Base-by-base conservation (phyloP, 192 early-diverging fungal species). In the Thamnidium elegans region DNA sequence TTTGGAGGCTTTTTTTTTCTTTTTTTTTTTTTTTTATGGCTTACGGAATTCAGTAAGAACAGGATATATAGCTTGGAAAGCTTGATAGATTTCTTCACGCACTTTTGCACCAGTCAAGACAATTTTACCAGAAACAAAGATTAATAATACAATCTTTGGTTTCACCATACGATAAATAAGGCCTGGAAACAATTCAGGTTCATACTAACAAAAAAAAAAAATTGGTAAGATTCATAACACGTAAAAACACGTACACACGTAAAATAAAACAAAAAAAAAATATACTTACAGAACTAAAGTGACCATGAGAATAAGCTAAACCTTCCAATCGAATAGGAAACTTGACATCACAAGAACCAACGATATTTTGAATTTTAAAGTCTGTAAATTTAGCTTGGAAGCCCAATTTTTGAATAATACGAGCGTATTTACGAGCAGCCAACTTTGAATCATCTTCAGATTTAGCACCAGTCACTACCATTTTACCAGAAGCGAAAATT, bases 291-390 rank as follows among this genome's bases (percentile, higher is more conserved):
- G 83, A 86, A 65, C 86, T 90, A 83, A 97, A 99, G 55, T 87
- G 84, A 23, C 91, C 92, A 79, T 99, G 97, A 65, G 91, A 84
- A 70, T 90, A 92, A 62, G 94, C 93, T 67, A 99, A 78, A 31
- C 97, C 97, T 68, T 99, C 97, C 50, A 99, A 78, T 26, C 97
- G 92, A 70, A 99, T 97, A 20, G 97, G 97, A 73, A 99, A 99
- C 82, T 97, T 98, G 76, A 99, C 97, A 79, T 99, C 97, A 76
- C 95, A 97, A 20, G 89, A 91, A 47, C 97, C 97, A 50, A 99
- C 97, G 75, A 99, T 99, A 81, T 99, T 99, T 74, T 99, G 97
- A 64, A 99, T 97, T 81, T 97, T 99, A 76, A 99, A 99, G 73
- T 97, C 95, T 9, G 91, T 92, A 64, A 99, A 99, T 78, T 96